Evolutionary conservation across 495 filamentous ascomycete genomes (phyloP), one percentile per base, ranked within the genome.

Genomic region (Hypoxylon subgilvum): DNA sequence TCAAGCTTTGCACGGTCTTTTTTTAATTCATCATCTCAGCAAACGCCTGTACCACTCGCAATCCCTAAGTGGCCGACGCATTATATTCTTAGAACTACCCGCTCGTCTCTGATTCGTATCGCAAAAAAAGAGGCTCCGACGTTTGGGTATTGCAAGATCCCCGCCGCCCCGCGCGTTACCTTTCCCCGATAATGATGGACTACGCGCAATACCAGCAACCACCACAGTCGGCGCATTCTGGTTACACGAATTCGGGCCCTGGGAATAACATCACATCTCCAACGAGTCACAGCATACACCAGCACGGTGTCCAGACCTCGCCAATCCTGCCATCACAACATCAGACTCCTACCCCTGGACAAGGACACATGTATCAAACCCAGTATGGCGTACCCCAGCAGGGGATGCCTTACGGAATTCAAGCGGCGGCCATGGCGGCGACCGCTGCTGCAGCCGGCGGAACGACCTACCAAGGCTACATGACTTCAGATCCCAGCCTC

Each of bases 161-260:
- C 61, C 57, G 61, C 58, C 67, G 58, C 60, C 59, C 61, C 61
- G 64, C 62, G 65, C 65, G 60, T 42, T 61, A 41, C 25, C 53
- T 40, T 62, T 61, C 63, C 65, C 71, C 69, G 72, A 83, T 71
- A 70, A 84, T 85, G 79, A 86, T 86, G 82, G 84, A 87, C 72
- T 87, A 87, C 83, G 82, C 83, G 65, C 80, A 81, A 82, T 86
- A 86, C 67, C 83, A 81, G 66, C 78, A 82, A 74, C 82, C 82
- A 70, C 76, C 76, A 68, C 80, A 79, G 66, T 74, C 72, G 70
- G 72, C 81, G 49, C 83, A 87, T 74, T 81, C 76, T 66, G 72
- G 72, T 66, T 76, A 84, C 72, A 73, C 74, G 52, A 71, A 76
- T 75, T 78, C 79, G 62, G 74, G 82, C 74, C 71, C 76, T 68